Base-by-base conservation (phyloP, 1,139 yeast species). In the Candida sp. region DNA sequence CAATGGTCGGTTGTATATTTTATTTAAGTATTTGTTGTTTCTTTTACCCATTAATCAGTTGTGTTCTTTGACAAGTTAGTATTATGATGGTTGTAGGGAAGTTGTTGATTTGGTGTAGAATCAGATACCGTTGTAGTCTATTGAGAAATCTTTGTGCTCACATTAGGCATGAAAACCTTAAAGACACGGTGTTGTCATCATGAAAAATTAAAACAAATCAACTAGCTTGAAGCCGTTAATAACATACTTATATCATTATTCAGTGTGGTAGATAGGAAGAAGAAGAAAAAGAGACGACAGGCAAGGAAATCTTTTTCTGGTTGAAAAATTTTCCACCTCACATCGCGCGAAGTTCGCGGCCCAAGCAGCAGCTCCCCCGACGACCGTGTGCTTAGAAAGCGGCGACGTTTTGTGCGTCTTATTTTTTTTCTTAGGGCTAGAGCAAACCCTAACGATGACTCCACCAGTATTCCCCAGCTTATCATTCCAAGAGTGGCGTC, bases 61-160 rank as follows among this genome's bases (percentile, higher is more conserved):
- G 28, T 17, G 42, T 31, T 42, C 17, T 44, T 48, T 48, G 33
- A 28, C 40, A 45, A 47, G 61, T 60, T 59, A 61, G 63, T 57
- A 59, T 34, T 46, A 47, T 51, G 28, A 25, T 40, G n/a, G 12
- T 17, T 30, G 34, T 41, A 22, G 27, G 17, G 7, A 37, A n/a
- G 30, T 43, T 7, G 26, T 28, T 31, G 22, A 40, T 12, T 40
- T 37, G 5, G 27, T 23, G 30, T 33, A 12, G 50, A 55, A 55
- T 92, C 98, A 92, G 98, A 92, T 92, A 92, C 98, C 98, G 98
- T 92, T 92, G 98, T 92, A 92, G 98, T 93, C 98, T 86, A 83
- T 85, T 85, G 88, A 85, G 87, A 84, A 84, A 83, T 83, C 86
- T 73, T 43, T 82, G 88, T 82, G 88, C 90, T 81, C 83, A 84